Evolutionary conservation across 306 rosid species (phyloP).

Genomic region (Begonia loranthoides): DNA sequence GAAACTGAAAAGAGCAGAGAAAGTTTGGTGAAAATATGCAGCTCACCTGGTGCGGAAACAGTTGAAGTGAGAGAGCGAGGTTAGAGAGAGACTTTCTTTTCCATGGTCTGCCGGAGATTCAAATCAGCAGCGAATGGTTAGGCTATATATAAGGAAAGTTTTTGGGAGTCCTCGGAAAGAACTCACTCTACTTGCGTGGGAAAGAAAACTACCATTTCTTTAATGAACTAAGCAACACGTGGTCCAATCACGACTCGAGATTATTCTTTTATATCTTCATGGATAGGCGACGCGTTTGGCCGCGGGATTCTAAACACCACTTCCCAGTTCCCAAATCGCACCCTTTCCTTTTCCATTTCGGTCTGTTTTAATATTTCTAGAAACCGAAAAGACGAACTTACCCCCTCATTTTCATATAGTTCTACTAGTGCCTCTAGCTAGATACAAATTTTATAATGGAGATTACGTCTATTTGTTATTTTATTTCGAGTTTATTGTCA

Average conservation of each 20-base stretch:
- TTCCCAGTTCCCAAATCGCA: not conserved
- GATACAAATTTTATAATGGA: not conserved
- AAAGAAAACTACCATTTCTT: not conserved
- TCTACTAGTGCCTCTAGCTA: not conserved
- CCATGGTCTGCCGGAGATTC: not conserved
- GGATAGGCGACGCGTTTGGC: not conserved
- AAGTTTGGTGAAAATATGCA: not conserved
- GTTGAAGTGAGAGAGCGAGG: not conserved
- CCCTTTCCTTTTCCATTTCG: not conserved
- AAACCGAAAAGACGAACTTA: not conserved
- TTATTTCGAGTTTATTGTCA: too few relatives aligned
- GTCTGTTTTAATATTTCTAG: not conserved
- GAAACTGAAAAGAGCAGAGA: not conserved
- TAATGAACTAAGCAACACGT: not conserved
- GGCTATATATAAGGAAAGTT: conserved; percentile 1
- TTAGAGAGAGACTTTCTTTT: too few relatives aligned
- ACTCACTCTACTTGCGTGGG: not conserved
- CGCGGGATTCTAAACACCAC: not conserved
- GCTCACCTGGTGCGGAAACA: not conserved
- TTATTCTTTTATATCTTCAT: not conserved
- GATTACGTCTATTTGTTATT: not conserved
- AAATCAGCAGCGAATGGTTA: not conserved
- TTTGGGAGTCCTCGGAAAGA: not conserved
- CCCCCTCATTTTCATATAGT: not conserved
- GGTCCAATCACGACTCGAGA: not conserved